These are phyloP conservation scores for Xerocomus cyaneibrunnescens DNA, from an alignment of 1,284 basidiomycete genomes.

Conservation along the genomic window DNA sequence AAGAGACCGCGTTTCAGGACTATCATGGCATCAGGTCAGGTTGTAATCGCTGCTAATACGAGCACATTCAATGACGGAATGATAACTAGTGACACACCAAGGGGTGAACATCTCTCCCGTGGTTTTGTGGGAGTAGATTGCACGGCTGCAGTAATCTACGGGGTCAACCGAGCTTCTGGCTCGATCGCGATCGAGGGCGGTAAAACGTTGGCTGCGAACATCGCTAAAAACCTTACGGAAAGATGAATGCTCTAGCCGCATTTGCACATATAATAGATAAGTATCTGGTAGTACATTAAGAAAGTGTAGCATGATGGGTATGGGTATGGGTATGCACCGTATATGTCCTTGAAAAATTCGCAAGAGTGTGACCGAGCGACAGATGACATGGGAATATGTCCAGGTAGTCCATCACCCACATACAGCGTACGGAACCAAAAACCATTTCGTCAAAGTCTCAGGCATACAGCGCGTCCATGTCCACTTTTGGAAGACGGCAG, in stretches of 20 bases:
- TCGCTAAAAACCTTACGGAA: conserved; percentile 2
- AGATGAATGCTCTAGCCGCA: neutral
- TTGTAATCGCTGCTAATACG: neutral
- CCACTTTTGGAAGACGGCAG: conserved; percentile 19
- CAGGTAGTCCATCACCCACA: neutral
- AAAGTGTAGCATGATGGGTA: too few relatives aligned
- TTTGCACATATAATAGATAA: neutral
- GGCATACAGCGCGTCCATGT: conserved; percentile 27
- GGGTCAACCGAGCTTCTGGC: conserved; percentile 11
- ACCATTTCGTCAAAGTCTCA: conserved; percentile 5
- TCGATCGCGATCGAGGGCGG: conserved; percentile 23
- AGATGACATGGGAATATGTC: neutral
- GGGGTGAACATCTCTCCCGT: neutral
- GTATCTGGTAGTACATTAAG: too few relatives aligned
- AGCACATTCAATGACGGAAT: neutral
- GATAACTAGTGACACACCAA: neutral
- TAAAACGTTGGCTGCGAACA: conserved; percentile 2
- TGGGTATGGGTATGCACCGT: neutral
- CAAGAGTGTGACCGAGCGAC: neutral
- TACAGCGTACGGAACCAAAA: neutral
- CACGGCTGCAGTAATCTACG: conserved; percentile 6
- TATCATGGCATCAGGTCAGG: neutral
- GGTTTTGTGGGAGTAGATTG: neutral
- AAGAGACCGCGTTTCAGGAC: neutral
- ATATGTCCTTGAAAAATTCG: conserved; percentile 2